Evolutionary conservation across 306 rosid species (phyloP).

Genomic region (Lagenaria siceraria): DNA sequence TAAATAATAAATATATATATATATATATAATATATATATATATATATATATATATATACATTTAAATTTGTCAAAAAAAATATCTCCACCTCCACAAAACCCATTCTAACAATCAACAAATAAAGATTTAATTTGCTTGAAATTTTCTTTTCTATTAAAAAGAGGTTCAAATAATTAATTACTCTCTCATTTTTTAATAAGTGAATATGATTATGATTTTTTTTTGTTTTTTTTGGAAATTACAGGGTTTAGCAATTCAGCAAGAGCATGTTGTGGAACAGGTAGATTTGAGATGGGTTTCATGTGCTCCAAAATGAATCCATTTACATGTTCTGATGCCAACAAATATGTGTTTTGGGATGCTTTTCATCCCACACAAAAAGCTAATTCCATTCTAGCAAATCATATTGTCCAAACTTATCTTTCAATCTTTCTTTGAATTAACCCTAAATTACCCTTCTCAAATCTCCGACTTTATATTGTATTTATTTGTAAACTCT

Average conservation of each 20-base stretch:
- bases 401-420: constrained; percentile 17
- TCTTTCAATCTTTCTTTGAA: constrained; percentile 21
- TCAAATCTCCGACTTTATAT: no score
- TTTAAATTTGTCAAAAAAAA: no score
- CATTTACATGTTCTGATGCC: constrained; percentile 45
- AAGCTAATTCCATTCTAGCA: constrained; percentile 34
- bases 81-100: no score
- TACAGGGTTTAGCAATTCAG: constrained; percentile 33
- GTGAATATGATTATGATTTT: not conserved
- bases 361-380: constrained; percentile 46
- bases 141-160: no score
- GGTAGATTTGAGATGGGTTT: constrained; percentile 34
- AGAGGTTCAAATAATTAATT: no score
- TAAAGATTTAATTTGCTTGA: no score
- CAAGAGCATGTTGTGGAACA: constrained; percentile 36
- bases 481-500: not conserved
- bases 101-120: no score
- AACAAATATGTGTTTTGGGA: constrained; percentile 45
- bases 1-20: no score
- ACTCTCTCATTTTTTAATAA: no score
- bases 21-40: no score
- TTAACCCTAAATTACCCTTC: no score
- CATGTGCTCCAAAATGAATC: constrained; percentile 23
- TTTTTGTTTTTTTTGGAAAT: not conserved
- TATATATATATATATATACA: no score